phyloP scores from a whole-genome alignment of 1,284 basidiomycete species.

The Sanghuangporus sanghuang region DNA sequence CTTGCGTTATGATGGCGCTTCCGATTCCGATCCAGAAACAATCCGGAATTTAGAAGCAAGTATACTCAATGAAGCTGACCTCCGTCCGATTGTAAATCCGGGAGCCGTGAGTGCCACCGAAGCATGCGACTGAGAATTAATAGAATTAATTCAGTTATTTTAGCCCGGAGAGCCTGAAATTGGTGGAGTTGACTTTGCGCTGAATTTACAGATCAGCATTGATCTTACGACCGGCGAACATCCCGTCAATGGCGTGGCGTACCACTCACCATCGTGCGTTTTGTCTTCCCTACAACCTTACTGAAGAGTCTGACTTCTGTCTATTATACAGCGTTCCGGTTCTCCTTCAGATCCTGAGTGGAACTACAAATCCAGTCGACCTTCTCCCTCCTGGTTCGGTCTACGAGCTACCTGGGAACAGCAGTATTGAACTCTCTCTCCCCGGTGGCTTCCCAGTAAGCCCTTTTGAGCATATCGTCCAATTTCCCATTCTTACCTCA shows the following conservation, averaged over 20 bases:
- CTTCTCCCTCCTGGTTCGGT: slow-evolving; percentile 29
- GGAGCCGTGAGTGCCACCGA: slow-evolving; percentile 16
- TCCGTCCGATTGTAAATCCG: slow-evolving; percentile 25
- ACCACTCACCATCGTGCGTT: not conserved
- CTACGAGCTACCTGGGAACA: slow-evolving; percentile 26
- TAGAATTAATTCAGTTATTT: not conserved
- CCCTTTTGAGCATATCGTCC: not conserved
- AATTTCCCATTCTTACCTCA: not conserved
- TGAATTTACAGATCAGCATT: not conserved
- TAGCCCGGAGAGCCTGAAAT: slow-evolving; percentile 23
- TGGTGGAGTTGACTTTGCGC: slow-evolving; percentile 24
- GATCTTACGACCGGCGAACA: not conserved
- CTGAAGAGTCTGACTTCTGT: not conserved
- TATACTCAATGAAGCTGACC: slow-evolving; percentile 25
- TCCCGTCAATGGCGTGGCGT: not conserved
- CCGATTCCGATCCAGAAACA: slow-evolving; percentile 27
- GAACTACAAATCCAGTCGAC: slow-evolving; percentile 25
- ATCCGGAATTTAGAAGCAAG: not conserved
- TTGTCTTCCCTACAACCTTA: not conserved
- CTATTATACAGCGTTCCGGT: slow-evolving; percentile 14
- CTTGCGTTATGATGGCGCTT: slow-evolving; percentile 32
- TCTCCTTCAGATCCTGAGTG: slow-evolving; percentile 39
- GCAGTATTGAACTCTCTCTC: slow-evolving; percentile 32
- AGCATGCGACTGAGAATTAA: not conserved
- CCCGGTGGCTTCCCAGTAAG: slow-evolving; percentile 25